Conservation (phyloP, 345 rosid species). For the Brassica incana region DNA sequence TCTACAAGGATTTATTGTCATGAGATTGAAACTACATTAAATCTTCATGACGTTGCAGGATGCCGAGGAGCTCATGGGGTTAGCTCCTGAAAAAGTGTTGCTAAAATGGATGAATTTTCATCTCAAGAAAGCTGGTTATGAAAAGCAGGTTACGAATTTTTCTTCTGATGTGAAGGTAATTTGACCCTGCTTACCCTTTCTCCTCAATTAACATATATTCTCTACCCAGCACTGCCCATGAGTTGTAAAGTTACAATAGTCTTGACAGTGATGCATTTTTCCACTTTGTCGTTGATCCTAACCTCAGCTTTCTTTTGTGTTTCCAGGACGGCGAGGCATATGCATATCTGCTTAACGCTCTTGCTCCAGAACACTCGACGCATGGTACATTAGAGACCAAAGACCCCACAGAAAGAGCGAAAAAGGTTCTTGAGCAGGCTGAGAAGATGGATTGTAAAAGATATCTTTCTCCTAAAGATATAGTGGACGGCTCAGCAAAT, state of each 20-base stretch:
- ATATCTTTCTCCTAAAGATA: constrained; percentile 84
- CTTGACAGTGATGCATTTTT: constrained; percentile 14
- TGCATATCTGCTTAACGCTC: constrained; percentile 86
- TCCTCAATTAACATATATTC: constrained; percentile 11
- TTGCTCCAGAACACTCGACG: constrained; percentile 81
- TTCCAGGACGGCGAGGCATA: constrained; percentile 96
- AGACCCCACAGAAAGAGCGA: constrained; percentile 81
- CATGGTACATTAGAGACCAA: constrained; percentile 48
- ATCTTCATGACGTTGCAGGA: constrained; percentile 48
- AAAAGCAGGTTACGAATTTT: constrained; percentile 90
- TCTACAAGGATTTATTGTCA: not conserved
- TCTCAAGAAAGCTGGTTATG: constrained; percentile 90
- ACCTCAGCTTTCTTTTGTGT: constrained; percentile 19
- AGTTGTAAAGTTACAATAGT: not conserved
- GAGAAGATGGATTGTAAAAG: constrained; percentile 92
- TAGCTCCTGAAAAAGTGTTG: constrained; percentile 91
- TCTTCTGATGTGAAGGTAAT: constrained; percentile 93
- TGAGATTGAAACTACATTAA: not conserved
- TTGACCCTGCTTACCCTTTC: constrained; percentile 18
- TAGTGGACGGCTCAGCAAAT: constrained; percentile 93
- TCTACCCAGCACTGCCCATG: not conserved
- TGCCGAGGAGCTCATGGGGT: constrained; percentile 75
- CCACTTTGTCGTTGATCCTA: constrained; percentile 16
- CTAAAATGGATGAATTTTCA: constrained; percentile 99
- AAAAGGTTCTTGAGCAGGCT: constrained; percentile 81